These are phyloP conservation scores for Komagataella pastoris DNA, from an alignment of 805 yeast species.

Conservation along the genomic window DNA sequence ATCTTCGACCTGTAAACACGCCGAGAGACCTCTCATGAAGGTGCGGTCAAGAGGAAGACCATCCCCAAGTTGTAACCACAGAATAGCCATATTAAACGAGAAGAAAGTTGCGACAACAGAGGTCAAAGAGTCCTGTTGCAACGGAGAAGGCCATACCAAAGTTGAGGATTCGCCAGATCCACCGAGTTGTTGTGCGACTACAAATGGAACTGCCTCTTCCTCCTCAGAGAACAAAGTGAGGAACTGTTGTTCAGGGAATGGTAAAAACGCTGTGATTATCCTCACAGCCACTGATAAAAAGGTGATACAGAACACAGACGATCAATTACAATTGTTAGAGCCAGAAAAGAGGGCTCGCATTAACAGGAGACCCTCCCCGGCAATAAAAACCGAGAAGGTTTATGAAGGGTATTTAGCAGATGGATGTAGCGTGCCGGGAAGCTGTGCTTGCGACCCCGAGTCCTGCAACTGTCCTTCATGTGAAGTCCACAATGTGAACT, in stretches of 20 bases:
- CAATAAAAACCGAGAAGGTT: background rate
- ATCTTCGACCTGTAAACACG: conserved; percentile 76
- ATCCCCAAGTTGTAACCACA: conserved; percentile 37
- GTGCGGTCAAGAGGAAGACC: conserved; percentile 91
- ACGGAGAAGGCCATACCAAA: background rate
- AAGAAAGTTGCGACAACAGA: conserved; percentile 5
- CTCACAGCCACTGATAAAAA: conserved; percentile 20
- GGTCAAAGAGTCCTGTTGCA: background rate
- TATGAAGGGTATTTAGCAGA: background rate
- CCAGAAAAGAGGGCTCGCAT: background rate
- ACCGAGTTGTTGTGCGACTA: background rate
- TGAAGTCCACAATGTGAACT: background rate
- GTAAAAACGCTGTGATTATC: conserved; percentile 11
- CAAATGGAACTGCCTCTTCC: conserved; percentile 1
- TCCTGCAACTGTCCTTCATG: background rate
- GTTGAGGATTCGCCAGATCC: conserved; percentile 1
- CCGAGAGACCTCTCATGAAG: conserved; percentile 65
- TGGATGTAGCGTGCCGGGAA: background rate
- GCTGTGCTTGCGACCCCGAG: background rate
- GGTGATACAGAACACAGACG: conserved; percentile 5
- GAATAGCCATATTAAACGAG: conserved; percentile 48
- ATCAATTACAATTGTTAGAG: background rate
- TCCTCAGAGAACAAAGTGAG: background rate
- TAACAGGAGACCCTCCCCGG: background rate
- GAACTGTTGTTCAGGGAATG: background rate